A percentile compares a stretch with the other conserved stretches of the same genome.
phyloP scores from a whole-genome alignment of 805 yeast genomes.

The Candida golubevii region DNA sequence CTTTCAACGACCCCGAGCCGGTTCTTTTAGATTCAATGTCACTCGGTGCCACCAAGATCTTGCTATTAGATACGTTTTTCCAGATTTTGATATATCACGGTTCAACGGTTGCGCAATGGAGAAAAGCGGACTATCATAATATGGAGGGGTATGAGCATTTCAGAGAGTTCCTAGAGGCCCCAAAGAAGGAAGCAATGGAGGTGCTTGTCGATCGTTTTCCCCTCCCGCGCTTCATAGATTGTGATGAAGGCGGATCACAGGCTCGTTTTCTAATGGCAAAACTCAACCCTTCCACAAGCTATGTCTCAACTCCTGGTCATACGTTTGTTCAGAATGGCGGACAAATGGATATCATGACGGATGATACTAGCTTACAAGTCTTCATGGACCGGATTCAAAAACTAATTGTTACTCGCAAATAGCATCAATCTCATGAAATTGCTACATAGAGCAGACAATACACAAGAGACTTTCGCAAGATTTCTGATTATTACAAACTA shows the following conservation, averaged over 20 bases:
- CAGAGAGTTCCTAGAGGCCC: constrained; percentile 55
- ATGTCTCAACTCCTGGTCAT: constrained; percentile 38
- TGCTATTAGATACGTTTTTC: constrained; percentile 64
- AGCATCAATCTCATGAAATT: background rate
- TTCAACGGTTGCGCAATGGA: constrained; percentile 62
- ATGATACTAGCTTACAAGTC: constrained; percentile 54
- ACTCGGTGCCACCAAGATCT: constrained; percentile 51
- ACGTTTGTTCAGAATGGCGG: constrained; percentile 18
- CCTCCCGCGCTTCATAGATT: constrained; percentile 65
- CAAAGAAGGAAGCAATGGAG: constrained; percentile 62
- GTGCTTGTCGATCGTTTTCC: constrained; percentile 65
- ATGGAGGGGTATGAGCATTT: constrained; percentile 56
- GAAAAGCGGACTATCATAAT: constrained; percentile 59
- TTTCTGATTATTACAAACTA: too few species aligned
- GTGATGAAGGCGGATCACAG: constrained; percentile 74
- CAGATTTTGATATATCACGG: constrained; percentile 67
- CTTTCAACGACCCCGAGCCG: constrained; percentile 49
- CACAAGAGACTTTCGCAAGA: too few species aligned
- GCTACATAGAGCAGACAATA: too few species aligned
- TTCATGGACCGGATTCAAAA: constrained; percentile 53
- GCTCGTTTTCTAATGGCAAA: constrained; percentile 69
- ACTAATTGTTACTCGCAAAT: constrained; percentile 21
- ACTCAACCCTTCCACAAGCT: constrained; percentile 61
- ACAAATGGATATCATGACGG: constrained; percentile 45
- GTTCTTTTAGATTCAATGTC: constrained; percentile 63